Percentiles rank a stretch among this genome's conserved stretches.
phyloP scores from a whole-genome alignment of 768 basidiomycete genomes.

The Leucosporidium yakuticum region DNA sequence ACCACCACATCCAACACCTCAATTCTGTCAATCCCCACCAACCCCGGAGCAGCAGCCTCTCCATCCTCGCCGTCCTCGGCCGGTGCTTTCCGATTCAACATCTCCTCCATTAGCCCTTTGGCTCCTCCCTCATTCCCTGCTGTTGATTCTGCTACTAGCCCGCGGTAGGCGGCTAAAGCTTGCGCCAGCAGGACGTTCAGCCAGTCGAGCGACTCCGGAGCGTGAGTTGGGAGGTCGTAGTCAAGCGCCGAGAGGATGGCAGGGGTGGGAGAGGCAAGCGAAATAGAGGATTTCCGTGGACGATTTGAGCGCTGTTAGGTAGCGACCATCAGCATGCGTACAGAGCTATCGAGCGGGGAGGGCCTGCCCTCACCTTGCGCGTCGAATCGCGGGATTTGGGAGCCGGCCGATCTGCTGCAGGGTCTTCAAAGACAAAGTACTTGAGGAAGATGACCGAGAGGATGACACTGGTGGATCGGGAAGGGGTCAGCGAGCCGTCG shows the following conservation, averaged over 20 bases:
- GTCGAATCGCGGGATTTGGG: neutral
- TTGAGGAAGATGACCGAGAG: constrained; percentile 62
- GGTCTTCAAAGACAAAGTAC: constrained; percentile 86
- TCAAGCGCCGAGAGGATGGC: constrained; percentile 43
- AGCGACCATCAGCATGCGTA: constrained; percentile 6
- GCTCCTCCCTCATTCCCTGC: constrained; percentile 40
- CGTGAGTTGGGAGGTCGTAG: constrained; percentile 46
- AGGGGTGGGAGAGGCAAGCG: constrained; percentile 39
- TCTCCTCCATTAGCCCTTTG: constrained; percentile 44
- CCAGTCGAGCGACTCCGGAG: constrained; percentile 79
- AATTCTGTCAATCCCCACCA: constrained; percentile 42
- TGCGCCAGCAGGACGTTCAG: constrained; percentile 78
- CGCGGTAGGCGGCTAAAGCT: constrained; percentile 44
- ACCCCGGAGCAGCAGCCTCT: constrained; percentile 26
- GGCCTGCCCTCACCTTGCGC: constrained; percentile 8
- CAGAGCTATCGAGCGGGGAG: constrained; percentile 6
- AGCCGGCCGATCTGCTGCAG: constrained; percentile 17
- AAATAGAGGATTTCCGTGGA: constrained; percentile 37
- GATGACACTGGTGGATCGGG: constrained; percentile 27
- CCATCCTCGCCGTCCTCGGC: constrained; percentile 10
- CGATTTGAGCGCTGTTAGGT: constrained; percentile 10
- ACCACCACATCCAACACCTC: constrained; percentile 37
- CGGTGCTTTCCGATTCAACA: constrained; percentile 42
- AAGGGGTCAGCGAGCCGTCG: neutral
- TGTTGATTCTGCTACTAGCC: constrained; percentile 16